These are phyloP conservation scores for Trichoderma sp. DNA, from an alignment of 2,329 filamentous ascomycete species.

Conservation along the genomic window DNA sequence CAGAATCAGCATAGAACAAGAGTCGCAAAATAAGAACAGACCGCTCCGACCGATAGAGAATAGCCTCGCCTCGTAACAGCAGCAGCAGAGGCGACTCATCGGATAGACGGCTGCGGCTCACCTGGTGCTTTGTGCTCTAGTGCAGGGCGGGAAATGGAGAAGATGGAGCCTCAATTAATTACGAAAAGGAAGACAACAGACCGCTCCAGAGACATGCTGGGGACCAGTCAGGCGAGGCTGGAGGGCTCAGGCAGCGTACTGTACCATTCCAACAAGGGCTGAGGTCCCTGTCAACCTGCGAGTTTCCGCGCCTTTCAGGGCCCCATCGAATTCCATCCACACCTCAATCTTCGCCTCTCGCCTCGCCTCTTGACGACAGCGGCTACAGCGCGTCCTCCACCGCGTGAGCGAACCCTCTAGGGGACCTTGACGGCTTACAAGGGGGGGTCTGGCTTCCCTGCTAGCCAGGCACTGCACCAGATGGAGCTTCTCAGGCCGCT, in stretches of 20 bases:
- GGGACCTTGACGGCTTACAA: neutral
- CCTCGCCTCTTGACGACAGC: neutral
- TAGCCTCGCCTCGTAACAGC: too few relatives aligned
- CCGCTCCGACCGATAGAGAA: neutral
- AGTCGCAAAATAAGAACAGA: neutral
- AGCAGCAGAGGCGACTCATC: neutral
- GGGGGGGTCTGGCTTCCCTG: slow-evolving; percentile 5
- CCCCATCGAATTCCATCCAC: too few relatives aligned
- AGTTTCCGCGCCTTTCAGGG: too few relatives aligned
- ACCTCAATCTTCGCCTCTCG: neutral
- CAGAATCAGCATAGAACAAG: neutral
- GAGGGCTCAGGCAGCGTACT: too few relatives aligned
- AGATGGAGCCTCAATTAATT: neutral
- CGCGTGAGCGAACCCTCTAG: neutral
- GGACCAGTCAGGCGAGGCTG: neutral
- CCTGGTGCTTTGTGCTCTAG: neutral
- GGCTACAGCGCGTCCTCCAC: neutral
- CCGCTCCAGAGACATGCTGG: neutral
- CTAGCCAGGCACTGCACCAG: slow-evolving; percentile 14
- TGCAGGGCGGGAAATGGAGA: neutral
- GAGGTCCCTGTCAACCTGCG: too few relatives aligned
- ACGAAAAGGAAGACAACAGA: neutral
- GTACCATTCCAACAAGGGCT: neutral
- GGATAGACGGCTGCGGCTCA: slow-evolving; percentile 24
- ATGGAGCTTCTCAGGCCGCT: neutral